Base-by-base conservation (phyloP, 2,329 filamentous ascomycete species). In the Cladosporium sp. region DNA sequence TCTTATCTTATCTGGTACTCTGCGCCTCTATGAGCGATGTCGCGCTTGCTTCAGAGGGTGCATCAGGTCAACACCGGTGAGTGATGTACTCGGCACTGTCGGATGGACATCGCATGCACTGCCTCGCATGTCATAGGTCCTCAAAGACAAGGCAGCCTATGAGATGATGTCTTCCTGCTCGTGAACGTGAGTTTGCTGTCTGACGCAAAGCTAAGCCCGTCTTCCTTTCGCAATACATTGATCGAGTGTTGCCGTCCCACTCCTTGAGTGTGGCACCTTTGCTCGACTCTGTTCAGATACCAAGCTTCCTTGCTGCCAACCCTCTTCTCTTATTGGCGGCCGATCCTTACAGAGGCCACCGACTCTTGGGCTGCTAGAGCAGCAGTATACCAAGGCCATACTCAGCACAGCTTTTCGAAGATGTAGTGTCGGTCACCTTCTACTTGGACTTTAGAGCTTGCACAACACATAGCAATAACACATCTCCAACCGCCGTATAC, bases 1-100 rank as follows among this genome's bases (percentile, higher is more conserved):
- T 33, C 18, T 55, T 33, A 55, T 55, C 52, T 55, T 55, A 55
- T 55, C 52, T 52, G 50, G 33, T n/a, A 53, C 50, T 10, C 18
- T 46, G 40, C 40, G 40, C 40, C 40, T 21, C n/a, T 10, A 46
- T 10, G 40, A 46, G 40, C 40, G 40, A 55, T 33, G 14, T 55
- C 28, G 52, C 52, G 29, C 18, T 28, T 33, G 28, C 29, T n/a
- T 6, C 28, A 55, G 18, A 55, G 11, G 28, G 40, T 46, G 40
- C 40, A 10, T 46, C 40, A 55, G 29, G 28, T 11, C 52, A 11
- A 55, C n/a, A 31, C 52, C 52, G 52, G 52, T 55, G 28, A 33
- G 52, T 4, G 52, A 29, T 55, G 52, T 46, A 55, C 52, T 21
- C 28, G 28, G 26, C 52, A 55, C 28, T 55, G 8, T 52, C 18